Evolutionary conservation across 2,329 filamentous ascomycete species (phyloP), one percentile per base, ranked within the genome.

Genomic region (Scleromitrula shiraiana): DNA sequence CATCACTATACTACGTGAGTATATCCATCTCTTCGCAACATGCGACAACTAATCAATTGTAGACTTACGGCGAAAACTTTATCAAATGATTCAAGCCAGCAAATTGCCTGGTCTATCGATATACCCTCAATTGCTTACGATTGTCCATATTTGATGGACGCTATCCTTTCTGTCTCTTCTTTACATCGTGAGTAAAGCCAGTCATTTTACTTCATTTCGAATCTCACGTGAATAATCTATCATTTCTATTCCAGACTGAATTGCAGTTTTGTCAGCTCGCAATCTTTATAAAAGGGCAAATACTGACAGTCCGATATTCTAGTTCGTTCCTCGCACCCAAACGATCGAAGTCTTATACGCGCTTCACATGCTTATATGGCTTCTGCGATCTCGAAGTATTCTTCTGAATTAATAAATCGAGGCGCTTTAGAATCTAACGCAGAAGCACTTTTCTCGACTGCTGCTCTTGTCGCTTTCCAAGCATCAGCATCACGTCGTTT

Each of bases 331-430:
- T 64, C 73, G 36, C 59, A 69, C 8, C 80, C 80, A 2, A 67
- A 76, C n/a, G 78, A 83, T 59, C 74, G 72, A 57, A 70, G 73
- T 32, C 65, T 83, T n/a, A 68, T 80, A 36, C 74, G 76, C 46
- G 79, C 79, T 9, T 82, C 77, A 2, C 80, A 83, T 61, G 72
- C 75, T 14, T 83, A 83, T 60, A 80, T 81, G 68, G 78, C 78
- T 3, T 80, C 79, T 10, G 77, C 78, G 3, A 67, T 83, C 33
- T 72, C 75, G 32, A 74, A 80, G 49, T 83, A 83, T 59, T 77
- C 77, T 51, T 68, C 70, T n/a, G n/a, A n/a, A 2, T 70, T 73
- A 1, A 66, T 83, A 24, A 74, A 72, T 37, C 67, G 68, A 26
- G 80, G 80, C 22, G 77, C 82, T 49, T 75, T 72, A 24, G 69